Conservation (phyloP, 495 filamentous ascomycete species). For the Aspergillus kassunensis region DNA sequence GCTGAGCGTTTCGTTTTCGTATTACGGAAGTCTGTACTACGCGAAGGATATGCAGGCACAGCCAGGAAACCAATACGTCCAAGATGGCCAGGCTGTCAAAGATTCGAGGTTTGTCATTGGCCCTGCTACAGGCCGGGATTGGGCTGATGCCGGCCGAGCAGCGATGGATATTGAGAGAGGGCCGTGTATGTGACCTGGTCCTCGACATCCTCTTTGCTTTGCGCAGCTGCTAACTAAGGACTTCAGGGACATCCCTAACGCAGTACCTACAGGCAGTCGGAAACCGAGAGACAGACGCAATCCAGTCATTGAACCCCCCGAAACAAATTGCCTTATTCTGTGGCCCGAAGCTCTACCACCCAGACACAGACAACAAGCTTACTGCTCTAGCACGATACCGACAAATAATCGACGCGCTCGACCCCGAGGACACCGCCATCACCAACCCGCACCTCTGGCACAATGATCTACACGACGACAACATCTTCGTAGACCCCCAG, state of each 20-base stretch:
- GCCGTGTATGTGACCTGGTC: constrained; percentile 23
- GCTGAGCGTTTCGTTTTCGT: constrained; percentile 27
- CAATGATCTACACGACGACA: constrained; percentile 38
- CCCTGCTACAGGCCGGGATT: constrained; percentile 29
- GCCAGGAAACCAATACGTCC: constrained; percentile 17
- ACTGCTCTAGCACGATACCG: constrained; percentile 26
- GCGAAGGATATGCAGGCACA: constrained; percentile 17
- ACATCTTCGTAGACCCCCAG: constrained; percentile 35
- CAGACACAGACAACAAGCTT: constrained; percentile 27
- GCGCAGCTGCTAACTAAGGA: constrained; percentile 14
- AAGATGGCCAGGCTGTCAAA: constrained; percentile 21
- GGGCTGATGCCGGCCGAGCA: constrained; percentile 29
- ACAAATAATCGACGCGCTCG: constrained; percentile 24
- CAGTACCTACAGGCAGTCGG: constrained; percentile 26
- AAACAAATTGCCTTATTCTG: constrained; percentile 29
- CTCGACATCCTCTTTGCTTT: neutral
- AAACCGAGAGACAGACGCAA: constrained; percentile 26
- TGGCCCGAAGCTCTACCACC: constrained; percentile 32
- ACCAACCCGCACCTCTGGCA: constrained; percentile 35
- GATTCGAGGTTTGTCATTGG: constrained; percentile 31
- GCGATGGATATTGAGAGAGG: constrained; percentile 25
- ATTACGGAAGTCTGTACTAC: constrained; percentile 34
- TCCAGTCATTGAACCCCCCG: constrained; percentile 20
- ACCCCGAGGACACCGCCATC: constrained; percentile 25
- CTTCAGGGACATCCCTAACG: constrained; percentile 21